Conservation (phyloP, 2,329 filamentous ascomycete genomes). For the Metarhizium humberi region DNA sequence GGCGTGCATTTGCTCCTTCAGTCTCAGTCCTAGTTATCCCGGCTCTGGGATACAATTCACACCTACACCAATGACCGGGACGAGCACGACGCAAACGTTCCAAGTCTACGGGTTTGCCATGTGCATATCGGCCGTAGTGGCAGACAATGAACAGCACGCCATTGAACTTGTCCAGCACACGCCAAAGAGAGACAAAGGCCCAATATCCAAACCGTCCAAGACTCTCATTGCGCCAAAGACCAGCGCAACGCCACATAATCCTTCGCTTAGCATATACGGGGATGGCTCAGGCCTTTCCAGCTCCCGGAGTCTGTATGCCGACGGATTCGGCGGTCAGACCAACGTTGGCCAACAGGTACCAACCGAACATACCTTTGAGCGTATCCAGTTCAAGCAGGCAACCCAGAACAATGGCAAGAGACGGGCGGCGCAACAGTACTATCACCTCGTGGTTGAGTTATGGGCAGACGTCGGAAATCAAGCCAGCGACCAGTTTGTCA, state of each 20-base stretch:
- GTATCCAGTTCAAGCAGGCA: constrained; percentile 90
- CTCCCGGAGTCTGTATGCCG: constrained; percentile 29
- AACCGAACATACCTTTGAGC: constrained; percentile 63
- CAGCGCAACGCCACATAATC: constrained; percentile 42
- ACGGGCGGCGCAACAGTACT: constrained; percentile 84
- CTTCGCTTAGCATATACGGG: constrained; percentile 32
- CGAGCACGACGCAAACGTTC: constrained; percentile 36
- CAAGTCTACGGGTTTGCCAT: constrained; percentile 70
- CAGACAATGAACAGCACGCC: constrained; percentile 62
- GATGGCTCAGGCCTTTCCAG: constrained; percentile 20
- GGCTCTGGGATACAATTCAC: constrained; percentile 42
- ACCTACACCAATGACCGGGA: constrained; percentile 13
- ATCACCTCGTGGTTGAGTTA: constrained; percentile 81
- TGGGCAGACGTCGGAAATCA: constrained; percentile 56
- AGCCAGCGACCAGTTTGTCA: constrained; percentile 49
- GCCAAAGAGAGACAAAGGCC: constrained; percentile 83
- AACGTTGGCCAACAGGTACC: constrained; percentile 27
- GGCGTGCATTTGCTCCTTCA: constrained; percentile 72
- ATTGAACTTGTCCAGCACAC: constrained; percentile 87
- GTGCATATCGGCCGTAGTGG: constrained; percentile 74
- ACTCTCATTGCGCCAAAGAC: constrained; percentile 59
- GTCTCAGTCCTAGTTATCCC: constrained; percentile 48
- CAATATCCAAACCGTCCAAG: constrained; percentile 63
- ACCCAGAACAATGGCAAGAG: constrained; percentile 92
- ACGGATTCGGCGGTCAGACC: constrained; percentile 24